Evolutionary conservation across 2,329 filamentous ascomycete genomes (phyloP).

Genomic region (Cercospora janseana): DNA sequence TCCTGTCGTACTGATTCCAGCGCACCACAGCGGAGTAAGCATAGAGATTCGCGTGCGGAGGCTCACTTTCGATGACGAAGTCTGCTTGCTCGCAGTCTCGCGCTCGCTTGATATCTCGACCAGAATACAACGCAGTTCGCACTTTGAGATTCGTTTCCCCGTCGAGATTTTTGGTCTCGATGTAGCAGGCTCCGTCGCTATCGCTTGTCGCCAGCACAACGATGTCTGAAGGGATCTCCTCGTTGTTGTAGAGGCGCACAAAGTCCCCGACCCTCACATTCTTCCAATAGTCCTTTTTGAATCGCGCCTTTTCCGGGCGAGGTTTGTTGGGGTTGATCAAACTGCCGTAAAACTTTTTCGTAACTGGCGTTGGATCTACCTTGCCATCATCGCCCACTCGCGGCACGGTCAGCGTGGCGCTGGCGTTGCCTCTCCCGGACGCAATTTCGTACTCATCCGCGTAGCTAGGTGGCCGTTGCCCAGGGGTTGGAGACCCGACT

Average conservation of each 20-base stretch:
- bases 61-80: slow-evolving; percentile 86
- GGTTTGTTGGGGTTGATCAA: slow-evolving; percentile 71
- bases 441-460: slow-evolving; percentile 18
- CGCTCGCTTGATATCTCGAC: slow-evolving; percentile 78
- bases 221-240: slow-evolving; percentile 90
- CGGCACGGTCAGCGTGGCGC: slow-evolving; percentile 35
- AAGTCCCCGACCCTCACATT: slow-evolving; percentile 93
- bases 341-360: slow-evolving; percentile 59
- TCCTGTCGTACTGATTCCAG: slow-evolving; percentile 73
- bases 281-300: slow-evolving; percentile 95
- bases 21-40: slow-evolving; percentile 86
- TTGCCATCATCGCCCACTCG: slow-evolving; percentile 25
- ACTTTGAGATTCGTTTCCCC: slow-evolving; percentile 98
- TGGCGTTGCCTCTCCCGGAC: slow-evolving; percentile 16
- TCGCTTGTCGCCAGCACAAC: slow-evolving; percentile 92
- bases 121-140: slow-evolving; percentile 82
- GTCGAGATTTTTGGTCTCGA: slow-evolving; percentile 97
- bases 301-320: slow-evolving; percentile 69
- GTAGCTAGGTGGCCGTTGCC: slow-evolving; percentile 41
- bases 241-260: slow-evolving; percentile 92
- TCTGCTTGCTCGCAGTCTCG: slow-evolving; percentile 86
- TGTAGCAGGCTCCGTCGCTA: slow-evolving; percentile 88
- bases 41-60: slow-evolving; percentile 90
- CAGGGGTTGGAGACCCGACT: slow-evolving; percentile 75
- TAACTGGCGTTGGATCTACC: slow-evolving; percentile 31